phyloP scores from a whole-genome alignment of 164 flowering plant species.

The Vitis rotundifolia region DNA sequence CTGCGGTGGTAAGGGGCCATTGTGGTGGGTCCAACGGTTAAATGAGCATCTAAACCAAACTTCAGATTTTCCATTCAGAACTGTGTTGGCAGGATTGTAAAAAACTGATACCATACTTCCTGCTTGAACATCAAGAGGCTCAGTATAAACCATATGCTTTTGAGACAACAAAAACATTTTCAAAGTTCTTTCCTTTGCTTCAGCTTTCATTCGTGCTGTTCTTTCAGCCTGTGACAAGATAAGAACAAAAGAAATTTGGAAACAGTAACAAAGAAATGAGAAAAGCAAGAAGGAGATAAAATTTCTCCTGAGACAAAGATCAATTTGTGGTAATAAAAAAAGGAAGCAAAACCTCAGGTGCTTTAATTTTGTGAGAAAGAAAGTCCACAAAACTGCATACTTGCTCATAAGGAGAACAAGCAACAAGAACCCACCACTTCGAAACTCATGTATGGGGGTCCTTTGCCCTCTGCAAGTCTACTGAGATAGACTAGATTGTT shows the following conservation, averaged over 20 bases:
- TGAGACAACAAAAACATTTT: slow-evolving; percentile 80
- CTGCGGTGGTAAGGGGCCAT: slow-evolving; percentile 80
- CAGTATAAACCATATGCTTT: slow-evolving; percentile 86
- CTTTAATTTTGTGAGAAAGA: not conserved
- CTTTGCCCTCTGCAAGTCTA: not conserved
- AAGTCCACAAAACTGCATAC: not conserved
- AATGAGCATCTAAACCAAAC: slow-evolving; percentile 94
- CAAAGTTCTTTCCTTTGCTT: slow-evolving; percentile 70
- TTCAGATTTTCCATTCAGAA: slow-evolving; percentile 85
- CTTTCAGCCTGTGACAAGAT: slow-evolving; percentile 61
- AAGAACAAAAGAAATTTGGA: slow-evolving; percentile 1
- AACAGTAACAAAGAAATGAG: not conserved
- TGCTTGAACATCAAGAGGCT: slow-evolving; percentile 88
- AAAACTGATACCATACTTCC: slow-evolving; percentile 67
- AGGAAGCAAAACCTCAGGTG: not conserved
- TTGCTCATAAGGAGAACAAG: not conserved
- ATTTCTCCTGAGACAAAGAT: too few species aligned
- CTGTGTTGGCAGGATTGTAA: slow-evolving; percentile 87
- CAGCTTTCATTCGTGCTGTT: slow-evolving; percentile 79
- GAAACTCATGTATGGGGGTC: not conserved
- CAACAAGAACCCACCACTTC: not conserved
- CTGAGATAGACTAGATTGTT: not conserved
- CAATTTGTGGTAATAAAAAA: not conserved
- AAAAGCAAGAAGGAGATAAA: not conserved
- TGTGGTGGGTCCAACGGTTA: slow-evolving; percentile 87